These are phyloP conservation scores for Sporodiniella umbellata DNA, from an alignment of 371 early-diverging fungal species.

Conservation along the genomic window DNA sequence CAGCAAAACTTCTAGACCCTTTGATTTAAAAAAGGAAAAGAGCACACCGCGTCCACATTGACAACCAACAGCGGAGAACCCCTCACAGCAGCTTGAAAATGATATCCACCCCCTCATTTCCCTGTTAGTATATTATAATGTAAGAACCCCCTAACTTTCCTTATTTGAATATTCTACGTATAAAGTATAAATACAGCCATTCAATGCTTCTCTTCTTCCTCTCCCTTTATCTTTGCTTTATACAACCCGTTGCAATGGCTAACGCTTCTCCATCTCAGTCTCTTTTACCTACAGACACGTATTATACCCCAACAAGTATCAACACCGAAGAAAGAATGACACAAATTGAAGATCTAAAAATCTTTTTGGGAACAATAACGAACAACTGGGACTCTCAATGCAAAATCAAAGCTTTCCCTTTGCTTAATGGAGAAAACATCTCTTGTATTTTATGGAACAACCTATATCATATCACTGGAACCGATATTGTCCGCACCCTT, in stretches of 20 bases:
- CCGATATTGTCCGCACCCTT: slow-evolving; percentile 97
- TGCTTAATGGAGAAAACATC: slow-evolving; percentile 84
- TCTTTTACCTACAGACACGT: not conserved
- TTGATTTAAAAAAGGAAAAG: not conserved
- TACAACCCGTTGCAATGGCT: not conserved
- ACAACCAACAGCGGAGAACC: not conserved
- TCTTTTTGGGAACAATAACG: slow-evolving; percentile 61
- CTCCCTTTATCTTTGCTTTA: not conserved
- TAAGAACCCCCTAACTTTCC: slow-evolving; percentile 6
- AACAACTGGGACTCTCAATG: slow-evolving; percentile 49
- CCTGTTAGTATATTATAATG: not conserved
- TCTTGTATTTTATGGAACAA: slow-evolving; percentile 93
- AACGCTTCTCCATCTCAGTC: not conserved
- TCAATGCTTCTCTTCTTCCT: not conserved
- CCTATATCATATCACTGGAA: slow-evolving; percentile 94
- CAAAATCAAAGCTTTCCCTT: slow-evolving; percentile 62
- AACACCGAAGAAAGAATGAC: slow-evolving; percentile 27
- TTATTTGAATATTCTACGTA: not conserved
- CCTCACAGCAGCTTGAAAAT: not conserved
- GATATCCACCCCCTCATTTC: not conserved
- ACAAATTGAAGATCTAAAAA: slow-evolving; percentile 50
- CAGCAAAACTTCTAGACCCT: not conserved
- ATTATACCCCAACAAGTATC: slow-evolving; percentile 22
- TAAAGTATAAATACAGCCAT: slow-evolving; percentile 5
- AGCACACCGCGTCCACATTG: slow-evolving; percentile 8